Evolutionary conservation across 2,329 filamentous ascomycete genomes (phyloP).

Genomic region (Anisogramma anomala): DNA sequence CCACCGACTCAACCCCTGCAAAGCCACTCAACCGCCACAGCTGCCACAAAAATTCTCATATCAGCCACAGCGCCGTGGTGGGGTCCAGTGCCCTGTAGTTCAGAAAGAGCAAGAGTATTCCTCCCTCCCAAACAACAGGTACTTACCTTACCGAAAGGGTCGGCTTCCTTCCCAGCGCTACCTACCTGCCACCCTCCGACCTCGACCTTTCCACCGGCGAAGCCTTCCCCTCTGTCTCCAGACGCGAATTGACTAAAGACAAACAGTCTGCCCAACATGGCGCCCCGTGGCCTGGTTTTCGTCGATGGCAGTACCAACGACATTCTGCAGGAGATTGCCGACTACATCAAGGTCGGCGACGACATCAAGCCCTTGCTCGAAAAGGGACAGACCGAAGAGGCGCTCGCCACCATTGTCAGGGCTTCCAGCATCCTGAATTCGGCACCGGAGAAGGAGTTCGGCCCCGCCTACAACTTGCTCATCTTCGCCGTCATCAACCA

Average conservation of each 20-base stretch:
- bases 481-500: constrained; percentile 76
- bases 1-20: no score
- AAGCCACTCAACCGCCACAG: no score
- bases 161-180: constrained; percentile 8
- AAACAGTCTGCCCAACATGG: constrained; percentile 22
- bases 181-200: background rate
- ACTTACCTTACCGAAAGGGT: constrained; percentile 11
- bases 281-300: constrained; percentile 52
- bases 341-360: constrained; percentile 78
- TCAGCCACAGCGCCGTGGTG: no score
- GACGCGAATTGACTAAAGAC: background rate
- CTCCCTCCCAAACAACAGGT: constrained; percentile 9
- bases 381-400: constrained; percentile 69
- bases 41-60: no score
- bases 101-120: constrained; percentile 13
- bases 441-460: constrained; percentile 92
- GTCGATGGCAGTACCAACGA: constrained; percentile 92
- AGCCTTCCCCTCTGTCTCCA: constrained; percentile 2
- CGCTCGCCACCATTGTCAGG: constrained; percentile 78
- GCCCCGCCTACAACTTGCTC: constrained; percentile 90
- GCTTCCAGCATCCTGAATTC: constrained; percentile 67
- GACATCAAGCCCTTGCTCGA: constrained; percentile 64
- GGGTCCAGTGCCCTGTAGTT: no score
- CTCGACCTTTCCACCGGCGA: constrained; percentile 6
- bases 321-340: constrained; percentile 85